A percentile compares a stretch with the other conserved stretches of the same genome.
Conservation (phyloP, 768 basidiomycete genomes). For the Tylopilus plumbeoviolaceoides region DNA sequence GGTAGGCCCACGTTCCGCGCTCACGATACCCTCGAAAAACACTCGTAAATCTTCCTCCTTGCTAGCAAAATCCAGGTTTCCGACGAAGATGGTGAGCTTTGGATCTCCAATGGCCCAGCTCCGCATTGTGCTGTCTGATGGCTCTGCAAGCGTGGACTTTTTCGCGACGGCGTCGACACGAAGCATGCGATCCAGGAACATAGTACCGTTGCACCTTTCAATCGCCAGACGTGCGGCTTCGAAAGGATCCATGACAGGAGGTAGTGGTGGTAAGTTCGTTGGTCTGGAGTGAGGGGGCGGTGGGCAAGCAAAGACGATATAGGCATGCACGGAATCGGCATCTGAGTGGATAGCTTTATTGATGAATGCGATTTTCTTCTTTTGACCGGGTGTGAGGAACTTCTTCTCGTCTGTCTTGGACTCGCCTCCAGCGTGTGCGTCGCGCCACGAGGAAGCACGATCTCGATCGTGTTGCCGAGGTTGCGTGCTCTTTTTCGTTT, state of each 20-base stretch:
- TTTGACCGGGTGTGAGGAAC: constrained; percentile 77
- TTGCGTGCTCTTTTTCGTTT: constrained; percentile 28
- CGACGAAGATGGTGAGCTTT: constrained; percentile 83
- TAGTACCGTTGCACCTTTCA: constrained; percentile 58
- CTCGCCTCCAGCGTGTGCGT: constrained; percentile 40
- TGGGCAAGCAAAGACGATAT: constrained; percentile 85
- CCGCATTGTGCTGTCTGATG: constrained; percentile 16
- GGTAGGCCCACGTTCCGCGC: constrained; percentile 64
- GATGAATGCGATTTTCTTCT: constrained; percentile 93
- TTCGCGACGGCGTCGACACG: constrained; percentile 69
- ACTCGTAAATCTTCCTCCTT: constrained; percentile 85
- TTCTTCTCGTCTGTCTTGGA: constrained; percentile 51
- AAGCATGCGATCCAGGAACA: constrained; percentile 74
- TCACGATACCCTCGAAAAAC: constrained; percentile 80
- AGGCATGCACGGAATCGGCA: constrained; percentile 77
- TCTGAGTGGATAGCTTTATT: constrained; percentile 84
- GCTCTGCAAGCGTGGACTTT: constrained; percentile 18
- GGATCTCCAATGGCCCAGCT: constrained; percentile 51
- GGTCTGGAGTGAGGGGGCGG: constrained; percentile 39
- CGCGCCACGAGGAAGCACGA: constrained; percentile 58
- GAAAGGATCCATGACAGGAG: constrained; percentile 57
- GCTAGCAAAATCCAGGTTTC: constrained; percentile 88
- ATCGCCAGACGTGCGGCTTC: constrained; percentile 63
- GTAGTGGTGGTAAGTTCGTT: constrained; percentile 48
- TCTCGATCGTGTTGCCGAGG: constrained; percentile 50